phyloP scores from a whole-genome alignment of 768 basidiomycete genomes.

The Tylopilus subfusipes region DNA sequence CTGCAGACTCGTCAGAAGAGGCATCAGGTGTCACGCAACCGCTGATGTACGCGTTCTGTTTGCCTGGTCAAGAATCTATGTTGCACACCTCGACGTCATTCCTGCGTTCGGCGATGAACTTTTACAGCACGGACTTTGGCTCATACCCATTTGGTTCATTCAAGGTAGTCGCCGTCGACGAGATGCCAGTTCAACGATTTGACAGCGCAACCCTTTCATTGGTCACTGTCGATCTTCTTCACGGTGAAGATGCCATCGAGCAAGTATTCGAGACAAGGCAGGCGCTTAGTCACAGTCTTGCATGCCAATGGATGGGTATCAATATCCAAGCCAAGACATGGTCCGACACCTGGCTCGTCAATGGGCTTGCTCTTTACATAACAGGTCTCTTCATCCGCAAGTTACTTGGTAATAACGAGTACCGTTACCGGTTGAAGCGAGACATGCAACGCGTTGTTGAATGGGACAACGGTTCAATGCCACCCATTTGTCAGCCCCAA shows the following conservation, averaged over 20 bases:
- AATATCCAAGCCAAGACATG: slow-evolving; percentile 92
- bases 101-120: slow-evolving; percentile 87
- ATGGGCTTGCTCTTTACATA: slow-evolving; percentile 89
- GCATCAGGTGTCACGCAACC: slow-evolving; percentile 62
- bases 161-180: slow-evolving; percentile 92
- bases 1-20: slow-evolving; percentile 61
- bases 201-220: slow-evolving; percentile 84
- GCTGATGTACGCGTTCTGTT: slow-evolving; percentile 86
- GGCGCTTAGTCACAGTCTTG: slow-evolving; percentile 80
- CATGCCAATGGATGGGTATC: slow-evolving; percentile 95
- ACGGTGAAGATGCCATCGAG: slow-evolving; percentile 87
- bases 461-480: slow-evolving; percentile 83
- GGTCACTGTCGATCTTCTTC: slow-evolving; percentile 74
- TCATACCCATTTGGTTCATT: slow-evolving; percentile 95
- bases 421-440: slow-evolving; percentile 90
- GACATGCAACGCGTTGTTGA: slow-evolving; percentile 92
- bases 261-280: slow-evolving; percentile 91
- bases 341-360: slow-evolving; percentile 96
- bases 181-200: slow-evolving; percentile 76
- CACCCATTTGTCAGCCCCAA: slow-evolving; percentile 91
- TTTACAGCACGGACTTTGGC: slow-evolving; percentile 87
- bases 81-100: slow-evolving; percentile 68
- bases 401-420: slow-evolving; percentile 94
- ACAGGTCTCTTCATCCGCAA: slow-evolving; percentile 83
- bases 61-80: slow-evolving; percentile 80